Base-by-base conservation (phyloP, 306 rosid species). In the Pueraria montana region DNA sequence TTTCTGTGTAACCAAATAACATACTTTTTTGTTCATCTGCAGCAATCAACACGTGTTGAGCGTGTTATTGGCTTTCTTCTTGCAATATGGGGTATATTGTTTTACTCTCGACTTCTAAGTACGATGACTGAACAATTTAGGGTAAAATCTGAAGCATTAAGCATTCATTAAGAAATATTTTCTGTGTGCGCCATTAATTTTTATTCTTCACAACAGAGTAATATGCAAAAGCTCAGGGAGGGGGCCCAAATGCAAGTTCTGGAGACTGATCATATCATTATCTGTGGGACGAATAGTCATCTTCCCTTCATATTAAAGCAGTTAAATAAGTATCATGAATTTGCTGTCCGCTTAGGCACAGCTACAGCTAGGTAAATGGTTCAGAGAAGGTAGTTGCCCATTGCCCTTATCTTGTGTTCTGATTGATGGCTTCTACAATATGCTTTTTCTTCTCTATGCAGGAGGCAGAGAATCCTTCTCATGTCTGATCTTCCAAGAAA, bases 41-140 rank as follows among this genome's bases (percentile, higher is more conserved):
- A 94, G 99, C 95, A 94, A 90, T 56, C 84, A 84, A 89, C 98
- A 53, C 95, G 98, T n/a, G 63, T 88, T 73, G 99, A 96, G 87
- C 99, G 99, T 74, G 93, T 88, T 73, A 84, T 96, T 87, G 99
- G 99, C 40, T 90, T 96, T 77, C 64, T 91, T 90, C 96, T 96
- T 84, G 96, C 99, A 69, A 92, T 96, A 87, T 96, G 99, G 99
- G 99, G 99, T 75, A 89, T 96, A 90, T 86, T 96, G 84, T 88
- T 96, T 84, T 96, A 96, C 88, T 13, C 96, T 86, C 98, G 96
- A 70, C 91, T 96, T 72, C 87, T 92, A 86, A 93, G 97, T 87
- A 96, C 98, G 43, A 96, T 90, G 99, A 90, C 97, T 0, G 99
- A 96, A 89, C 97, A 96, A 86, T 91, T 96, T 88, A 89, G 99